Base-by-base conservation (phyloP, 2,329 filamentous ascomycete genomes). In the Periglandula ipomoeae region DNA sequence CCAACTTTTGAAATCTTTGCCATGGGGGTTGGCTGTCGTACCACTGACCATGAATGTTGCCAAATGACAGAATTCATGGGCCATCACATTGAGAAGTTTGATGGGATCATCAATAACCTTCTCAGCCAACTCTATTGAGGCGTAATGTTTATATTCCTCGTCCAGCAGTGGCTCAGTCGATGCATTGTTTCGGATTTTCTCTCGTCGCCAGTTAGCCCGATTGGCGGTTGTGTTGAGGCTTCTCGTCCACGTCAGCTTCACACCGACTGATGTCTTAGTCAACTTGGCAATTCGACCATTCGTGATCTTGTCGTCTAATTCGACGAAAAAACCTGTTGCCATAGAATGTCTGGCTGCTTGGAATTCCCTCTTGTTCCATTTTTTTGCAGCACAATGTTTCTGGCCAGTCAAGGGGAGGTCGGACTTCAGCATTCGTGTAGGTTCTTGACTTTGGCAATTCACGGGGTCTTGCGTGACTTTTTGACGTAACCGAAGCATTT, bases 51-150 rank as follows among this genome's bases (percentile, higher is more conserved):
- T 94, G 65, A 91, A 96, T 59, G 89, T 95, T 39, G 88, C 84
- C 1, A 97, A 71, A 61, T 98, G 93, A 65, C 93, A 97, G 70
- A 93, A 97, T 59, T 98, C 93, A 64, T 98, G 93, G 0, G 91
- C 89, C n/a, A 97, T 70, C 0, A 93, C 89, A 64, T 96, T 96
- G 54, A 93, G 75, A 1, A 97, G 76, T 3, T 88, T 81, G 50
- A 85, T 67, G 56, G 87, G 80, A 59, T 84, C 78, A 61, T 89
- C 82, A 53, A 97, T 89, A 42, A 96, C 84, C 63, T 94, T 95
- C 48, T 87, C 82, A 0, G 90, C 88, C 2, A 97, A 79, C 62
- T 97, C 90, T 59, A 97, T 95, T 15, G 75, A 81, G 9, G 88
- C 89, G 63, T 91, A 81, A 56, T 78, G 75, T 17, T 69, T 67